Conservation (phyloP, 495 filamentous ascomycete genomes). For the Cercophora sp. region DNA sequence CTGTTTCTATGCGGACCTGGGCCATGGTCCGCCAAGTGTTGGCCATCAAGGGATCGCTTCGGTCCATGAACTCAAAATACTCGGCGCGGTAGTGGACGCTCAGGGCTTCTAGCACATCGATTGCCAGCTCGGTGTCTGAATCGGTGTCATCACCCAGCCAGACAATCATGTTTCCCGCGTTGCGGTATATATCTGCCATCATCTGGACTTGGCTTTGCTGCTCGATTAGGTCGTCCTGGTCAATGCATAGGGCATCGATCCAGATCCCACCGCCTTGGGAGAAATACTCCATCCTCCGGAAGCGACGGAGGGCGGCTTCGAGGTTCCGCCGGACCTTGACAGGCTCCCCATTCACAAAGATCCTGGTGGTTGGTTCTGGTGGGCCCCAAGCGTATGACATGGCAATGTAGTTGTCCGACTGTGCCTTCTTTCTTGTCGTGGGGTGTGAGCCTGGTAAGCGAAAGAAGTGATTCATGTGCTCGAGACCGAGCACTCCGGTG, state of each 20-base stretch:
- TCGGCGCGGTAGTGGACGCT: not conserved
- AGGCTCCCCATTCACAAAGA: not conserved
- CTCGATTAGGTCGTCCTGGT: slow-evolving; percentile 10
- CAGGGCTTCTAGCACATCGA: not conserved
- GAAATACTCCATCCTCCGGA: slow-evolving; percentile 5
- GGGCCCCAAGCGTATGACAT: slow-evolving; percentile 6
- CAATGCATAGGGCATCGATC: not conserved
- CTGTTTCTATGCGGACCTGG: not conserved
- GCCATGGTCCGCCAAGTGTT: not conserved
- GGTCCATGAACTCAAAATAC: not conserved
- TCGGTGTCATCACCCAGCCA: slow-evolving; percentile 34
- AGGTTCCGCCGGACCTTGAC: slow-evolving; percentile 5
- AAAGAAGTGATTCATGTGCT: slow-evolving; percentile 1
- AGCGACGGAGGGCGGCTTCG: not conserved
- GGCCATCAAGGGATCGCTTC: not conserved
- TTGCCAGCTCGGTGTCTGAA: slow-evolving; percentile 22
- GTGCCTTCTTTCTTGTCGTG: not conserved
- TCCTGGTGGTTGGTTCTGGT: not conserved
- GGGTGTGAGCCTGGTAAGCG: not conserved
- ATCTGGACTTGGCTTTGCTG: slow-evolving; percentile 18
- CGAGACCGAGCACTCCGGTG: not conserved
- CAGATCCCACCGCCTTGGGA: not conserved
- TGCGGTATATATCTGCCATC: slow-evolving; percentile 33
- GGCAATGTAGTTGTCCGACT: not conserved
- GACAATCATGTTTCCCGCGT: slow-evolving; percentile 30